Evolutionary conservation across 2,329 filamentous ascomycete species (phyloP).

Genomic region (Niveomyces coronatus): DNA sequence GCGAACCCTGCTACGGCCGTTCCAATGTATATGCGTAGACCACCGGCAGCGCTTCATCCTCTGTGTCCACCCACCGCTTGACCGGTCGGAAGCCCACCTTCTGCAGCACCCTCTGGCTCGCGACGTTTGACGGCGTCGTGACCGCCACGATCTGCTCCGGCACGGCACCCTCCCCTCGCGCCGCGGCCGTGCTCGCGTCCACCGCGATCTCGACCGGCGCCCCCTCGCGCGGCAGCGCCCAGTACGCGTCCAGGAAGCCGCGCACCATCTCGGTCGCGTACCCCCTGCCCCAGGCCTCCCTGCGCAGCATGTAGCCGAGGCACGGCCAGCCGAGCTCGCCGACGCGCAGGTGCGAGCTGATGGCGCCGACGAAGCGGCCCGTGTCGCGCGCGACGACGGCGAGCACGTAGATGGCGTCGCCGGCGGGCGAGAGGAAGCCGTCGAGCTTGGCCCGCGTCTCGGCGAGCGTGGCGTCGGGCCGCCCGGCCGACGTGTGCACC

Average conservation of each 20-base stretch:
- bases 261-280: conserved; percentile 46
- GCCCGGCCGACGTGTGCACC: conserved; percentile 40
- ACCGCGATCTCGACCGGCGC: conserved; percentile 34
- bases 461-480: conserved; percentile 31
- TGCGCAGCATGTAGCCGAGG: conserved; percentile 46
- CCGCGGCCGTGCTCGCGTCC: conserved; percentile 3
- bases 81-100: conserved; percentile 45
- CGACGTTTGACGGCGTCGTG: conserved; percentile 37
- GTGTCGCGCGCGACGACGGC: conserved; percentile 37
- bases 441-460: conserved; percentile 32
- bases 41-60: conserved; percentile 2
- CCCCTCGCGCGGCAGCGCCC: conserved; percentile 35
- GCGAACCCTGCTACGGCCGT: not conserved
- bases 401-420: conserved; percentile 45
- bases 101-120: conserved; percentile 44
- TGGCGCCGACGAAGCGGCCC: conserved; percentile 41
- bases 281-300: conserved; percentile 44
- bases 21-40: conserved; percentile 1
- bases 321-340: conserved; percentile 43
- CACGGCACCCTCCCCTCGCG: conserved; percentile 10
- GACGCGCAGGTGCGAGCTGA: conserved; percentile 29
- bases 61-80: conserved; percentile 23
- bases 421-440: conserved; percentile 36
- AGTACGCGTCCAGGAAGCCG: conserved; percentile 37
- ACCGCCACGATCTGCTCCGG: conserved; percentile 35